A percentile compares a stretch with the other conserved stretches of the same genome.
These are phyloP conservation scores for Pyricularia pennisetigena DNA, from an alignment of 2,329 filamentous ascomycete genomes.

Conservation along the genomic window DNA sequence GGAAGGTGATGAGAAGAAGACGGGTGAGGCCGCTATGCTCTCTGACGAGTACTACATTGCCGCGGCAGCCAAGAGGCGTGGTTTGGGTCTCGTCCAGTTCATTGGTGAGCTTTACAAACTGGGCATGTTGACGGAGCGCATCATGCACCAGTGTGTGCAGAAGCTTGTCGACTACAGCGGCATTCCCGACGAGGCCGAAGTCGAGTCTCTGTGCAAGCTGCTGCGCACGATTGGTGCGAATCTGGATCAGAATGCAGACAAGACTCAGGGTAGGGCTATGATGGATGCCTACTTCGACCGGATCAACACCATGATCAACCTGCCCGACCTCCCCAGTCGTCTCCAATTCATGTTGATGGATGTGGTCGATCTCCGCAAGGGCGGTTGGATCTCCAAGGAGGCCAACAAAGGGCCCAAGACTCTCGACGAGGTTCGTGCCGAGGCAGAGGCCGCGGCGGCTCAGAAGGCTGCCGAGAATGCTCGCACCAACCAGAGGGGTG, in stretches of 20 bases:
- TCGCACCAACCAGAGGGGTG: slow-evolving; percentile 51
- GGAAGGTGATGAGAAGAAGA: slow-evolving; percentile 60
- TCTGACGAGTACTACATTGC: slow-evolving; percentile 96
- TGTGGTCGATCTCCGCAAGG: slow-evolving; percentile 70
- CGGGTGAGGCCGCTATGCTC: slow-evolving; percentile 68
- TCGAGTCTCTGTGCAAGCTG: slow-evolving; percentile 91
- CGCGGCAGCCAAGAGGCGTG: slow-evolving; percentile 89
- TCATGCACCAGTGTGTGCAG: slow-evolving; percentile 99
- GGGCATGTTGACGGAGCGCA: slow-evolving; percentile 94
- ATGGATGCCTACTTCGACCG: slow-evolving; percentile 93
- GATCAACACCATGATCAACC: slow-evolving; percentile 72
- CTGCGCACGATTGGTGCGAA: slow-evolving; percentile 80
- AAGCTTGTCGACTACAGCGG: slow-evolving; percentile 95
- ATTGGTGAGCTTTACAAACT: slow-evolving; percentile 99
- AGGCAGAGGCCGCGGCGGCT: slow-evolving; percentile 64
- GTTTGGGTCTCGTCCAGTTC: slow-evolving; percentile 96
- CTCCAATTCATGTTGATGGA: slow-evolving; percentile 97
- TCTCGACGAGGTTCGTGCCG: slow-evolving; percentile 79
- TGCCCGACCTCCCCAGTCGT: slow-evolving; percentile 74
- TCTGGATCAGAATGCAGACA: slow-evolving; percentile 66
- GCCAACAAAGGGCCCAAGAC: slow-evolving; percentile 94
- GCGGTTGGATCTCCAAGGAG: slow-evolving; percentile 79
- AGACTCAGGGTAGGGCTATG: slow-evolving; percentile 58
- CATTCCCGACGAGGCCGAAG: slow-evolving; percentile 86
- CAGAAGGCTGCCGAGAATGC: slow-evolving; percentile 71